phyloP scores from a whole-genome alignment of 2,329 filamentous ascomycete genomes.

The Ophiosphaerella korrae region DNA sequence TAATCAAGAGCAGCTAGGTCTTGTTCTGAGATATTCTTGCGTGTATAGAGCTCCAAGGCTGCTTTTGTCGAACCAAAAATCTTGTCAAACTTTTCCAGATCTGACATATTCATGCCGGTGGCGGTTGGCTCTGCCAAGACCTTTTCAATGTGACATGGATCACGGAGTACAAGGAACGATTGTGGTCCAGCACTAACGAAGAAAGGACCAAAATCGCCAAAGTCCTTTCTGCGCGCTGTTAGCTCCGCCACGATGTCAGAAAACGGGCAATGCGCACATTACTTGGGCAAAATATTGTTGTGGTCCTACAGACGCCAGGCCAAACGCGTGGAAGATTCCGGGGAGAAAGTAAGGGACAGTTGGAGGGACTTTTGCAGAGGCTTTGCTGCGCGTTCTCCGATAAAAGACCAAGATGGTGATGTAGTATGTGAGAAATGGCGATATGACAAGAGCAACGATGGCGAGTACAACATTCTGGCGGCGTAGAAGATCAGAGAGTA shows the following conservation, averaged over 20 bases:
- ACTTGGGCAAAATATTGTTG: conserved; percentile 31
- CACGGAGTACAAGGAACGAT: conserved; percentile 27
- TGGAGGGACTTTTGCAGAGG: conserved; percentile 20
- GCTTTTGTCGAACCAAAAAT: conserved; percentile 17
- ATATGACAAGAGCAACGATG: conserved; percentile 3
- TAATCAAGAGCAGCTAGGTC: conserved; percentile 2
- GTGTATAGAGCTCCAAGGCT: conserved; percentile 7
- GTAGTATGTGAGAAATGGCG: conserved; percentile 31
- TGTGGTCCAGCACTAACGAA: conserved; percentile 23
- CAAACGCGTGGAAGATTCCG: conserved; percentile 25
- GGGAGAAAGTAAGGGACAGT: conserved; percentile 30
- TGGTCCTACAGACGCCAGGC: conserved; percentile 23
- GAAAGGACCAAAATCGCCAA: conserved; percentile 30
- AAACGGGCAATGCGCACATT: conserved; percentile 17
- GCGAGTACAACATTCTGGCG: neutral
- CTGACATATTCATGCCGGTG: conserved; percentile 1
- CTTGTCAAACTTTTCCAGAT: conserved; percentile 16
- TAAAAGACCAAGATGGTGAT: conserved; percentile 25
- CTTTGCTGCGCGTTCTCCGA: conserved; percentile 15
- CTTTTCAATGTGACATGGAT: conserved; percentile 26
- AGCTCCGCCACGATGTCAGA: neutral
- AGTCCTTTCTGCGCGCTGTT: conserved; percentile 25
- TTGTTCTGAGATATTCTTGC: neutral
- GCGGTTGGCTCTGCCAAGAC: conserved; percentile 18
- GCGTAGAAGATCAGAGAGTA: neutral